Evolutionary conservation across 306 rosid genomes (phyloP), one percentile per base, ranked within the genome.

Genomic region (Pyrus betulifolia): DNA sequence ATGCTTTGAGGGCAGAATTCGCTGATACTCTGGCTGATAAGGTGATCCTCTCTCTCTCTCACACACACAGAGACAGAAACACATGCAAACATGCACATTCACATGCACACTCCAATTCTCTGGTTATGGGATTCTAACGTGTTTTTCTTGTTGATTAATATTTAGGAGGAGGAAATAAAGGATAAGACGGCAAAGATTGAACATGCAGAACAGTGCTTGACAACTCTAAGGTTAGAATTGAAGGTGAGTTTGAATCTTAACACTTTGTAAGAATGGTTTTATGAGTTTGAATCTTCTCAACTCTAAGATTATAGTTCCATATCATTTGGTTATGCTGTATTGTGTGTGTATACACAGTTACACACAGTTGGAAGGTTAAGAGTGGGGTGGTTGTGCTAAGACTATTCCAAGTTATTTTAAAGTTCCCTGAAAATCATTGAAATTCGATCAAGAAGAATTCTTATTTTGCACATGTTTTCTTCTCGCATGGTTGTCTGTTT

Each of bases 1-100:
- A 92, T 84, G 96, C 86, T 84, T 77, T 96, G 76, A 91, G 97
- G 83, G 96, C 88, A 86, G 98, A 92, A 71, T 92, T 96, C 77
- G 66, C 93, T 1, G 65, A 70, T 71, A 86, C 67, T 78, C 87
- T 96, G 94, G 90, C 91, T 44, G 97, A 87, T 52, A 96, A 92
- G 84, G 99, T 95, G 71, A 82, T 74, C 17, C 44, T 22, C 67
- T 60, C 49, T 40, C 75, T 10, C 49, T 49, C 66, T n/a, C 10
- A 8, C 4, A 65, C 30, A 9, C 21, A 4, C 63, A 22, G 6
- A 10, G 11, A 58, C 62, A 60, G 35, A 9, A n/a, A 58, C 62
- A 60, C 66, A 60, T 14, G 12, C 21, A 63, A 15, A 15, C 17
- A 40, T 33, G 15, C 8, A 49, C 55, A 23, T 44, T 5, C 17